Evolutionary conservation across 306 rosid species (phyloP).

Genomic region (Begonia peltatifolia): DNA sequence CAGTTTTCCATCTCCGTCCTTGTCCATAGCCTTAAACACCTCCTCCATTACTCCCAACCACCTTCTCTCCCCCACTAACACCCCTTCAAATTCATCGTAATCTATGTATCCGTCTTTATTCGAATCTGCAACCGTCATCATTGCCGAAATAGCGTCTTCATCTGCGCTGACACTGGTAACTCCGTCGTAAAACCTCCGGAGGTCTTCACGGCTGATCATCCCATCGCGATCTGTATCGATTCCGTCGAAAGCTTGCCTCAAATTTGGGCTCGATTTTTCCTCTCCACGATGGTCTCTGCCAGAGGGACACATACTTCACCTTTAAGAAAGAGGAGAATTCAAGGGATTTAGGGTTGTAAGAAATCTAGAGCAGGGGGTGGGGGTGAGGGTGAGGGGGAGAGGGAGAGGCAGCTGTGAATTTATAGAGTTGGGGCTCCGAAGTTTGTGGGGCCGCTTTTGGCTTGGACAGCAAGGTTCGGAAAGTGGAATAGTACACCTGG

Average conservation of each 20-base stretch:
- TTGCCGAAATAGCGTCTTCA: slow-evolving; percentile 43
- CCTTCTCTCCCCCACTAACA: slow-evolving; percentile 16
- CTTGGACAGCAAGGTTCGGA: too few species aligned
- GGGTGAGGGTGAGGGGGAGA: too few species aligned
- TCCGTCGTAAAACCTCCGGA: slow-evolving; percentile 44
- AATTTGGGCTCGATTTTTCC: slow-evolving; percentile 3
- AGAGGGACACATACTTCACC: slow-evolving; percentile 44
- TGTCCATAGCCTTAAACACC: slow-evolving; percentile 73
- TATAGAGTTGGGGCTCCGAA: too few species aligned
- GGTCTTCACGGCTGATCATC: slow-evolving; percentile 72
- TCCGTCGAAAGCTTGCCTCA: slow-evolving; percentile 59
- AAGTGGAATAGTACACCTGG: too few species aligned
- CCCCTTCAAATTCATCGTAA: slow-evolving; percentile 83
- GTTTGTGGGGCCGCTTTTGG: too few species aligned
- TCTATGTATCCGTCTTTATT: slow-evolving; percentile 68
- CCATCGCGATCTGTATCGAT: slow-evolving; percentile 77
- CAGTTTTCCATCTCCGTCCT: slow-evolving; percentile 77
- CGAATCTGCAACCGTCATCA: slow-evolving; percentile 78
- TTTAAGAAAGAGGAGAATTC: too few species aligned
- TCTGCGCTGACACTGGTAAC: slow-evolving; percentile 15
- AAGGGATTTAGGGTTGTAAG: too few species aligned
- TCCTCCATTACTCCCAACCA: slow-evolving; percentile 54
- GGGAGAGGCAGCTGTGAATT: too few species aligned
- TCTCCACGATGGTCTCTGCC: slow-evolving; percentile 1
- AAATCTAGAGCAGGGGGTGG: too few species aligned